Evolutionary conservation across 257 asterid species (phyloP).

Genomic region (Nicotiana undulata): DNA sequence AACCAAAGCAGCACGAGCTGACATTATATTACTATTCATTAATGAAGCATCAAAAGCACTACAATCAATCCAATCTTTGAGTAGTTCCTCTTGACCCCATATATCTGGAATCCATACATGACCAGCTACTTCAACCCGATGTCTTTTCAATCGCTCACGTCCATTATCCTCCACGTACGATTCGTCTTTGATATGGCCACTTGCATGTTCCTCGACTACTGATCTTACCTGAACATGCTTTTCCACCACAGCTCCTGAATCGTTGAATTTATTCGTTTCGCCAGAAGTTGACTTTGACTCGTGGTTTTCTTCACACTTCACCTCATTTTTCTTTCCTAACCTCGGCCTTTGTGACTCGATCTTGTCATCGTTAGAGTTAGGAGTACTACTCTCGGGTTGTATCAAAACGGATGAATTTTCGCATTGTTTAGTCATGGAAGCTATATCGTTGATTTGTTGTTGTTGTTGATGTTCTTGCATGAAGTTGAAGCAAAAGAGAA

Average conservation of each 20-base stretch:
- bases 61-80: slow-evolving; percentile 78
- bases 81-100: slow-evolving; percentile 77
- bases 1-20: slow-evolving; percentile 65
- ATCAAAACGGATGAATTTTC: neutral
- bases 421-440: neutral
- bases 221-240: too few relatives aligned
- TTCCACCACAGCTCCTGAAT: neutral
- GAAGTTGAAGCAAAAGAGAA: neutral
- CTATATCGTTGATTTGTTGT: neutral
- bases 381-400: neutral
- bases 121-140: slow-evolving; percentile 72
- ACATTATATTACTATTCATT: slow-evolving; percentile 35
- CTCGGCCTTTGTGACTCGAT: neutral
- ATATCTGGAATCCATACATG: slow-evolving; percentile 88
- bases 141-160: slow-evolving; percentile 73
- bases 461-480: neutral
- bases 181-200: neutral
- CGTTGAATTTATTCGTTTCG: neutral
- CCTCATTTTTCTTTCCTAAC: neutral
- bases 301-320: neutral
- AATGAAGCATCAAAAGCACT: slow-evolving; percentile 53
- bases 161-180: slow-evolving; percentile 22
- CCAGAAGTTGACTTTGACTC: neutral
- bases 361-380: neutral
- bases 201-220: neutral